Percentiles rank a stretch among this genome's conserved stretches.
Evolutionary conservation across 2,329 filamentous ascomycete genomes (phyloP).

Genomic region (Sporothrix mexicana): DNA sequence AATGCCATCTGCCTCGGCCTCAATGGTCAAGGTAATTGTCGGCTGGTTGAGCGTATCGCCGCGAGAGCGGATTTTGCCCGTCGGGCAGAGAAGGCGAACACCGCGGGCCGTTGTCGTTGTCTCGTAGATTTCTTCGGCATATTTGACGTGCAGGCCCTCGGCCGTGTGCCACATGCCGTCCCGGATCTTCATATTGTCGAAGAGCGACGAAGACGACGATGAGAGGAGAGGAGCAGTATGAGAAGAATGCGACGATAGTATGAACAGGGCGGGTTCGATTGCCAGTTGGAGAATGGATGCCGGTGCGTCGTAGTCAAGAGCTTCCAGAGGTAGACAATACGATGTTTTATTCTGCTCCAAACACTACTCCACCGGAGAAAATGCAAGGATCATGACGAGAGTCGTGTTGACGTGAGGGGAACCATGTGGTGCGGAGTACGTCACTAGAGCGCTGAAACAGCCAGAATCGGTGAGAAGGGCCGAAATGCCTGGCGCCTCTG

Average conservation of each 20-base stretch:
- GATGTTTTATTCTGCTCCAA: background rate
- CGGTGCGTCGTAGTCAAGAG: no score
- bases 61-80: constrained; percentile 58
- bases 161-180: constrained; percentile 72
- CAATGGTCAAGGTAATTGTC: constrained; percentile 61
- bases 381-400: background rate
- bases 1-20: constrained; percentile 63
- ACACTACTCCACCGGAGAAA: background rate
- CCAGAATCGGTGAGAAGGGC: constrained; percentile 3
- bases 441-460: background rate
- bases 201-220: no score
- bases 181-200: constrained; percentile 66
- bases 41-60: constrained; percentile 62
- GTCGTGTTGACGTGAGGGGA: background rate
- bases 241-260: no score
- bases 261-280: no score
- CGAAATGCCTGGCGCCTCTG: background rate
- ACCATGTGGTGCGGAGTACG: background rate
- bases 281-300: no score
- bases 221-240: no score
- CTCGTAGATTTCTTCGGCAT: constrained; percentile 68
- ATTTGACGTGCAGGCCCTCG: constrained; percentile 65
- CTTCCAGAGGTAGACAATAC: background rate
- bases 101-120: constrained; percentile 56
- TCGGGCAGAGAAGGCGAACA: constrained; percentile 63